Conservation (phyloP, 495 filamentous ascomycete species). For the Xylaria acuta region DNA sequence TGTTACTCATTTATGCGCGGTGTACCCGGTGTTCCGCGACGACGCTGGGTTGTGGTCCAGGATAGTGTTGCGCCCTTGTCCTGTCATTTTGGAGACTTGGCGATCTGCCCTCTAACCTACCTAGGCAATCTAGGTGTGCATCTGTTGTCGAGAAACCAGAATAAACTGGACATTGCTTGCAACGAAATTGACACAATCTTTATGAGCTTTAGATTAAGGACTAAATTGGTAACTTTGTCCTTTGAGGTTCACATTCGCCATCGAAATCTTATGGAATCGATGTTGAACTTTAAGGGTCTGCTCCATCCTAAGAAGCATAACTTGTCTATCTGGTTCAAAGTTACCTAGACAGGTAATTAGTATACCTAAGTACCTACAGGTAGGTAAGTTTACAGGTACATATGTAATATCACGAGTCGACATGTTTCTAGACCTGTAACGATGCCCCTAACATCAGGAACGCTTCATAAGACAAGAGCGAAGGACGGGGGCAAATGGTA, state of each 20-base stretch:
- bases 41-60: background rate
- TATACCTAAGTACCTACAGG: too few relatives aligned
- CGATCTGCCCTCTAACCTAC: background rate
- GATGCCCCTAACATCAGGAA: too few relatives aligned
- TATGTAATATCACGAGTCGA: too few relatives aligned
- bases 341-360: background rate
- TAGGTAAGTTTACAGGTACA: background rate
- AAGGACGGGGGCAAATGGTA: too few relatives aligned
- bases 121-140: background rate
- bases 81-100: constrained; percentile 6
- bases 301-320: background rate
- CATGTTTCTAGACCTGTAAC: too few relatives aligned
- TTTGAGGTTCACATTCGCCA: background rate
- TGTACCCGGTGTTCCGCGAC: constrained; percentile 8
- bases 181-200: background rate
- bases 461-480: too few relatives aligned
- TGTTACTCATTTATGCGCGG: background rate
- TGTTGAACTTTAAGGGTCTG: background rate
- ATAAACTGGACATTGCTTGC: background rate
- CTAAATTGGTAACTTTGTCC: background rate
- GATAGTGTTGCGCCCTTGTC: constrained; percentile 14
- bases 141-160: background rate
- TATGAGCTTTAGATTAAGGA: background rate
- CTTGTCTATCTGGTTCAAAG: background rate
- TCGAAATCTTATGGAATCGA: background rate